Evolutionary conservation across 352 stramenopile genomes (phyloP), one percentile per base, ranked within the genome.

Genomic region (Globisporangium barbulae): DNA sequence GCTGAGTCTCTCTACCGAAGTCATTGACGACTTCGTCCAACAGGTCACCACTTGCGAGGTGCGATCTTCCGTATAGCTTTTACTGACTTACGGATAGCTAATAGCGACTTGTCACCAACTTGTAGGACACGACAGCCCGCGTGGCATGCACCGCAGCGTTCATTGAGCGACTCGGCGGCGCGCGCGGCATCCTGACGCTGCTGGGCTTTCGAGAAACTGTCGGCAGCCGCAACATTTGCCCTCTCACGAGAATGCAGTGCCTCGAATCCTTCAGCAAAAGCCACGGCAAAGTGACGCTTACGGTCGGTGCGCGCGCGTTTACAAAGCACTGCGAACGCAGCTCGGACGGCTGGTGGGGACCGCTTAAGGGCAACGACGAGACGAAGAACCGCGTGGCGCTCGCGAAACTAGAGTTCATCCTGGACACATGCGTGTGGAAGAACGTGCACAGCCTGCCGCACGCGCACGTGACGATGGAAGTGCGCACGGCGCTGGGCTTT

Each of bases 401-500:
- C 10, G 55, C 53, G 31, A 89, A 85, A 59, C 62, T 93, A 1
- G 54, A 67, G 2, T 56, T 81, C 28, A 66, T 96, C 7, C 48
- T 96, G 48, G 77, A 79, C n/a, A 54, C 50, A 21, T 73, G 68
- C 0, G 81, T 83, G 22, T 96, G 83, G 87, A 92, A 92, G 55
- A 94, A 96, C 67, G 70, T 92, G 5, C 87, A 96, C 65, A 81
- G 76, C 42, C 76, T 96, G 0, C 85, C 87, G 39, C 76, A 93
- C 50, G 71, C 68, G 13, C 71, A 90, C 44, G 75, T 76, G 60
- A 90, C 82, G 45, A 81, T 93, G 62, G 87, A 96, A 67, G 64
- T 93, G 7, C 81, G 85, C 63, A 81, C 88, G 56, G 69, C 72
- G 2, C 68, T 81, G 7, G 87, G 87, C 31, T 96, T 91, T 44